Evolutionary conservation across 2,329 filamentous ascomycete species (phyloP).

Genomic region (Eurotiales sp.): DNA sequence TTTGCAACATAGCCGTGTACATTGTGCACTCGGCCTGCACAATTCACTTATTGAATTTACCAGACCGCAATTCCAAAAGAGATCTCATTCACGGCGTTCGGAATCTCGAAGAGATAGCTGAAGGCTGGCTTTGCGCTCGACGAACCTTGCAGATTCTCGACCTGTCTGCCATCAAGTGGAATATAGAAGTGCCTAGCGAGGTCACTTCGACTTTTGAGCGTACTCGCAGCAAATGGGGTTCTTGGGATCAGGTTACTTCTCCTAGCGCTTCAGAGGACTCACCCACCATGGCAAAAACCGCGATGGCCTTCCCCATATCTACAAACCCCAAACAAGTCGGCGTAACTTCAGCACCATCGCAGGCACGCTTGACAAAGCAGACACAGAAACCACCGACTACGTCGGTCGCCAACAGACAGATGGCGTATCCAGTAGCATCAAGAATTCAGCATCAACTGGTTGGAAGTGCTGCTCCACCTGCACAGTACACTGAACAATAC

Average conservation of each 20-base stretch:
- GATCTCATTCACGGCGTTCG: slow-evolving; percentile 89
- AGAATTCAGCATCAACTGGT: slow-evolving; percentile 1
- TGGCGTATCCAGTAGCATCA: slow-evolving; percentile 1
- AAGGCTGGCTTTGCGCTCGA: slow-evolving; percentile 87
- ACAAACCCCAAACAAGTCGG: background rate
- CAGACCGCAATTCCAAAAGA: slow-evolving; percentile 82
- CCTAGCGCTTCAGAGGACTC: slow-evolving; percentile 13
- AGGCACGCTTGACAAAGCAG: background rate
- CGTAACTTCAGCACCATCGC: slow-evolving; percentile 9
- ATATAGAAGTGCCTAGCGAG: slow-evolving; percentile 79
- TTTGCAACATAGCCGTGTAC: slow-evolving; percentile 95
- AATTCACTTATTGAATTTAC: slow-evolving; percentile 87
- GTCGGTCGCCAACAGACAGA: background rate
- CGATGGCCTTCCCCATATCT: slow-evolving; percentile 9
- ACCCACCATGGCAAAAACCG: slow-evolving; percentile 16
- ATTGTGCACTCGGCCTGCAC: slow-evolving; percentile 93
- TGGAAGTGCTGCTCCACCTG: background rate
- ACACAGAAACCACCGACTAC: slow-evolving; percentile 15
- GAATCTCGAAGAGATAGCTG: slow-evolving; percentile 90
- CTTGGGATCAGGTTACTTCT: slow-evolving; percentile 50
- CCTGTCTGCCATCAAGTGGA: slow-evolving; percentile 84
- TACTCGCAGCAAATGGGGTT: slow-evolving; percentile 75
- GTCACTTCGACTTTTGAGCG: slow-evolving; percentile 71
- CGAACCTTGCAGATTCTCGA: slow-evolving; percentile 81
- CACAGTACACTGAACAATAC: background rate